A percentile compares a stretch with the other conserved stretches of the same genome.
Evolutionary conservation across 2,329 filamentous ascomycete genomes (phyloP).

Genomic region (Neopestalotiopsis sp.): DNA sequence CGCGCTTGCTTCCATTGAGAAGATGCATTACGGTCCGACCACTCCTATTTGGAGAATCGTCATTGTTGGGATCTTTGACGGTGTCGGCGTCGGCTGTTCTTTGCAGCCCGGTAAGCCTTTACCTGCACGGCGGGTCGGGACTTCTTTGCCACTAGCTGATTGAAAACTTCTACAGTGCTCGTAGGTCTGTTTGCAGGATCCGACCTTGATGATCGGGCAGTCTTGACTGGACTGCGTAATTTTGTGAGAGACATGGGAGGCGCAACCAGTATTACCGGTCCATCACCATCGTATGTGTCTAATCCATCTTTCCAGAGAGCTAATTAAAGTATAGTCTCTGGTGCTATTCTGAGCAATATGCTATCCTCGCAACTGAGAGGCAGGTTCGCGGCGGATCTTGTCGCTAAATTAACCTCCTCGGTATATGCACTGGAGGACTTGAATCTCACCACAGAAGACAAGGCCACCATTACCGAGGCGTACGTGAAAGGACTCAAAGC

Average conservation of each 20-base stretch:
- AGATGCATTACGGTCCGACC: not conserved
- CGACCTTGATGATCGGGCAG: conserved; percentile 1
- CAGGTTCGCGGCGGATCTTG: not conserved
- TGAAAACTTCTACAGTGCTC: not conserved
- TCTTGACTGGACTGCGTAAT: not conserved
- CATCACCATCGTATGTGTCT: not conserved
- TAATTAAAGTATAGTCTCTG: not conserved
- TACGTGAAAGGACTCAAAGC: conserved; percentile 7
- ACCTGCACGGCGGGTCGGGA: not conserved
- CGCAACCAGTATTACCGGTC: not conserved
- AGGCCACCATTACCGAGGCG: not conserved
- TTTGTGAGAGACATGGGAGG: conserved; percentile 9
- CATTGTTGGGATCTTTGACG: not conserved
- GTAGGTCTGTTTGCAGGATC: conserved; percentile 4
- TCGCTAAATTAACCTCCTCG: conserved; percentile 1
- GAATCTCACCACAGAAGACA: not conserved
- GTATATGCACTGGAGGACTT: not conserved
- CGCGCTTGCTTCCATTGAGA: not conserved
- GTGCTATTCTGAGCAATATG: conserved; percentile 6
- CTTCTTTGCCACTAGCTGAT: not conserved
- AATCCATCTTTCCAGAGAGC: not conserved
- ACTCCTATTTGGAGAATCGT: not conserved
- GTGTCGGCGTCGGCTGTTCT: conserved; percentile 20
- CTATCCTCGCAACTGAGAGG: not conserved
- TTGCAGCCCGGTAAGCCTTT: not conserved